phyloP scores from a whole-genome alignment of 495 filamentous ascomycete species.

The Mycothermus thermophilus region DNA sequence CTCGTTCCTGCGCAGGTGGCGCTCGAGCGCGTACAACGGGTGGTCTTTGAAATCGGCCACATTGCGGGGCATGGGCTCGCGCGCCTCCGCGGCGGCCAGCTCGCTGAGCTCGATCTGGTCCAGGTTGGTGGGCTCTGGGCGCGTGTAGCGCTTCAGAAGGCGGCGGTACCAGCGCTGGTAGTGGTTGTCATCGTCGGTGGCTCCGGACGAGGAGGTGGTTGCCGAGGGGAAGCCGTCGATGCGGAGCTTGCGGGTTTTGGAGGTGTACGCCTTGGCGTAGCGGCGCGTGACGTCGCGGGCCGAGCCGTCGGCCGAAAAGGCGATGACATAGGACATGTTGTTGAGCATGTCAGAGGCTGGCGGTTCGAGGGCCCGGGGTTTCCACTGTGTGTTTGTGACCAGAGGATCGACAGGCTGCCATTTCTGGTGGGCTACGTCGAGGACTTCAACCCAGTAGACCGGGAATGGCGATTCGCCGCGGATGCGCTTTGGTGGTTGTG shows the following conservation, averaged over 20 bases:
- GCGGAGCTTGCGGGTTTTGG: constrained; percentile 66
- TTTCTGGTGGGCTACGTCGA: constrained; percentile 70
- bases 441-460: constrained; percentile 87
- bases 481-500: constrained; percentile 25
- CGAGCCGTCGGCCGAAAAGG: constrained; percentile 60
- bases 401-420: constrained; percentile 84
- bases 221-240: constrained; percentile 40
- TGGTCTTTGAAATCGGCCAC: constrained; percentile 88
- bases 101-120: constrained; percentile 75
- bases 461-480: constrained; percentile 56
- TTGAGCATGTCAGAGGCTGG: constrained; percentile 61
- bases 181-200: too few species aligned
- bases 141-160: constrained; percentile 46
- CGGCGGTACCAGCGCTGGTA: constrained; percentile 56
- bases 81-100: constrained; percentile 50
- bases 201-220: too few species aligned
- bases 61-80: constrained; percentile 80
- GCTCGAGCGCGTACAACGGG: constrained; percentile 74
- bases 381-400: constrained; percentile 61
- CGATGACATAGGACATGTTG: constrained; percentile 67
- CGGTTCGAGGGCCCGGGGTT: constrained; percentile 61
- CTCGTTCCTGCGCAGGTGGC: constrained; percentile 76
- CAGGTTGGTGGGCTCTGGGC: constrained; percentile 42
- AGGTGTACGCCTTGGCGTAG: constrained; percentile 70
- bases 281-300: constrained; percentile 70